Evolutionary conservation across 2,329 filamentous ascomycete genomes (phyloP).

Genomic region (Fusarium dimerum): DNA sequence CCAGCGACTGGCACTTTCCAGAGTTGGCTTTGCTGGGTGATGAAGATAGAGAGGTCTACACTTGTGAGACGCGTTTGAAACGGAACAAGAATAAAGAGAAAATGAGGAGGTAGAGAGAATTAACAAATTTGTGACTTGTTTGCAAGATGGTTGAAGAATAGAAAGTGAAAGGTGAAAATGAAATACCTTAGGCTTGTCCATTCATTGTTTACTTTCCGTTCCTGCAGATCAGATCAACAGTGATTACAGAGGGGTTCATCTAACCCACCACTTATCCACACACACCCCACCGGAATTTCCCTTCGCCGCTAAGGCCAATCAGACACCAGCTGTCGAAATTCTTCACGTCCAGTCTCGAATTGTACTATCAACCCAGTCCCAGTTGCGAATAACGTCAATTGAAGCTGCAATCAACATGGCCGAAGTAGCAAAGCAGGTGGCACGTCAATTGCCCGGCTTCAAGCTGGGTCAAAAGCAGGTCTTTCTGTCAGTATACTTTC

Average conservation of each 20-base stretch:
- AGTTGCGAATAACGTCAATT: slow-evolving; percentile 23
- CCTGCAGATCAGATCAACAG: no score
- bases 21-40: background rate
- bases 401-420: slow-evolving; percentile 38
- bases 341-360: slow-evolving; percentile 24
- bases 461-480: slow-evolving; percentile 55
- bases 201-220: no score
- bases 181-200: no score
- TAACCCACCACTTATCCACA: background rate
- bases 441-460: slow-evolving; percentile 45
- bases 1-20: background rate
- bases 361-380: slow-evolving; percentile 12
- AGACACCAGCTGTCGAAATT: slow-evolving; percentile 31
- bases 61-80: background rate
- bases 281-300: slow-evolving; percentile 29
- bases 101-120: no score
- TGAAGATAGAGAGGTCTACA: slow-evolving; percentile 1
- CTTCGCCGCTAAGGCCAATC: slow-evolving; percentile 31
- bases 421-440: slow-evolving; percentile 39
- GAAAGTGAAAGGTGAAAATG: no score
- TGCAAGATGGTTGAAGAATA: no score
- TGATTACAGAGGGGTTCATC: background rate
- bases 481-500: slow-evolving; percentile 49
- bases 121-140: no score
- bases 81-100: background rate